Evolutionary conservation across 306 rosid genomes (phyloP), one percentile per base, ranked within the genome.

Genomic region (Quercus rubra): DNA sequence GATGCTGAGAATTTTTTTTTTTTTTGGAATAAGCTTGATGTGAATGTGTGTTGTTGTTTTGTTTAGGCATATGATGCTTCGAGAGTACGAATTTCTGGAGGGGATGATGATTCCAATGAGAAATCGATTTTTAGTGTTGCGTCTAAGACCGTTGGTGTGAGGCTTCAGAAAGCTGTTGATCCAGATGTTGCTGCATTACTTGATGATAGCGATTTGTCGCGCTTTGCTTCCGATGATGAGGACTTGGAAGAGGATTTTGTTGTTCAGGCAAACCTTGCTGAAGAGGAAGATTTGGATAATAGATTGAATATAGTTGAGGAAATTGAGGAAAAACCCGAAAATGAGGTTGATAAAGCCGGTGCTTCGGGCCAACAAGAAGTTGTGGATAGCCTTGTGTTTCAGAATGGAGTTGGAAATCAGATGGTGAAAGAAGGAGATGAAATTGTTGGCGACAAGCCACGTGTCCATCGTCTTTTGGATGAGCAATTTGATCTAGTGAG

Each of bases 201-300:
- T 55, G 94, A 93, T 31, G 97, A 91, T 46, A 81, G 90, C 33
- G 97, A 89, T 81, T 72, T 80, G 55, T 96, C 96, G 1, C 82
- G 91, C 74, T 90, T 96, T 76, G 98, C 92, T 70, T 93, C 97
- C 49, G 98, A 91, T 80, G 86, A 78, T 13, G 99, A 93, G 81
- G 98, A 95, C 75, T 83, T 95, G 85, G 99, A 95, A 70, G 98
- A 95, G 83, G 99, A 95, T 81, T 95, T 95, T 43, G 90, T 95
- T 80, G 84, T 90, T 55, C 90, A 77, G 87, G 99, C 99, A 61
- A 95, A 93, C 70, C 56, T 83, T 74, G 55, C 30, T 0, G 90
- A 76, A 33, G 83, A 46, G 51, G 82, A n/a, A 15, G 13, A 1
- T 25, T 1, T 6, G 30, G 79, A 62, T 20, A 74, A 55, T 68